Conservation (phyloP, 306 rosid genomes). For the Citrullus amarus region DNA sequence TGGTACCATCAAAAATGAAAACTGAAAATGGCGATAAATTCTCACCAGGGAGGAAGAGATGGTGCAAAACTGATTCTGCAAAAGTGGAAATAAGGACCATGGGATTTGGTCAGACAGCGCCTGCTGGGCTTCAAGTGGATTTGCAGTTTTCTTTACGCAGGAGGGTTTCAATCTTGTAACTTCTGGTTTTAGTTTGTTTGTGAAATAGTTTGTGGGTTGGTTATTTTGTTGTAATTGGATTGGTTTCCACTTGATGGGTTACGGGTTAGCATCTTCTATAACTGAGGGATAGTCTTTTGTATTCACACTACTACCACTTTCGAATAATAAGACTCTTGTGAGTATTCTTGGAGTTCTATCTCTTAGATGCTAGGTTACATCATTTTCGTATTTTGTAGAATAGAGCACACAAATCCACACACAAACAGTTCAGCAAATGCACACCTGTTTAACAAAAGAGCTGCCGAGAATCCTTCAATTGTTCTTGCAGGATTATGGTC, state of each 20-base stretch:
- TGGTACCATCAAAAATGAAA: no score
- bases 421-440: slow-evolving; percentile 12
- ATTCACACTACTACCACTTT: neutral
- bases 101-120: neutral
- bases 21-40: neutral
- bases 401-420: neutral
- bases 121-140: neutral
- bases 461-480: slow-evolving; percentile 68
- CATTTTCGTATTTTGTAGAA: neutral
- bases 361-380: neutral
- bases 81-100: neutral
- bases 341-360: neutral
- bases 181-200: no score
- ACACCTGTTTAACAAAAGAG: slow-evolving; percentile 77
- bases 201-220: neutral
- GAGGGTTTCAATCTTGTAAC: no score
- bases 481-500: slow-evolving; percentile 69
- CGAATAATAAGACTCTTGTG: neutral
- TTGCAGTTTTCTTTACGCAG: neutral
- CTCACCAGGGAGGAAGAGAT: neutral
- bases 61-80: neutral
- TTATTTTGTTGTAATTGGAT: neutral
- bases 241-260: neutral
- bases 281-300: neutral
- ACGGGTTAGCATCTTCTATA: neutral